Evolutionary conservation across 768 basidiomycete genomes (phyloP), one percentile per base, ranked within the genome.

Genomic region (Agrocybe praecox): DNA sequence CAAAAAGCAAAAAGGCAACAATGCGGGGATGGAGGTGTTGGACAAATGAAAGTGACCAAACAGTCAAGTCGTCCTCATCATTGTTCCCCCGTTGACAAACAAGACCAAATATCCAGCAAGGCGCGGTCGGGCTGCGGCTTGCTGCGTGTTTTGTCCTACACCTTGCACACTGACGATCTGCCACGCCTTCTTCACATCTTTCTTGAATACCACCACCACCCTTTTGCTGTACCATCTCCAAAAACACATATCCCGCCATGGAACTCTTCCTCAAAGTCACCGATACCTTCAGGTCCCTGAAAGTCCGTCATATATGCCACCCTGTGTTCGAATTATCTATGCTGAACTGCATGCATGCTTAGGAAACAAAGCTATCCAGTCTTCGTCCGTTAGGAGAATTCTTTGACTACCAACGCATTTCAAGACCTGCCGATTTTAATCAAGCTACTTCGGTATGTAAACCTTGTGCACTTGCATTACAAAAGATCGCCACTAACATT

Each of bases 391-490:
- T 86, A 6, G 67, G 72, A 46, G 92, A 94, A 70, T 94, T 94
- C 73, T 94, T 94, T 67, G 92, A 94, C 74, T 74, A 80, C 62
- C 86, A 94, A 62, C 86, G 92, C 19, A 73, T 96, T 50, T 94
- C 93, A n/a, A 78, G 86, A 65, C 93, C 93, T 10, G 86, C 86
- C 22, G 91, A 95, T 68, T 69, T 92, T 46, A 91, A 92, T 69
- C 81, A 86, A 58, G 90, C 90, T 45, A 88, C 88, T 34, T 83
- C 87, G 62, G 90, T 90, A 59, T 66, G 87, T 74, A 24, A 43
- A 32, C n/a, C 26, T 32, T 53, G 9, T 15, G 34, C 19, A 24
- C 12, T 52, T 42, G 48, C 34, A 49, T 34, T 26, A 18, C 24
- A 55, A 40, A 42, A 54, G 52, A 34, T 45, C 40, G 42, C 18